phyloP scores from a whole-genome alignment of 208 protist genomes.

The Wallacemonas collosoma region DNA sequence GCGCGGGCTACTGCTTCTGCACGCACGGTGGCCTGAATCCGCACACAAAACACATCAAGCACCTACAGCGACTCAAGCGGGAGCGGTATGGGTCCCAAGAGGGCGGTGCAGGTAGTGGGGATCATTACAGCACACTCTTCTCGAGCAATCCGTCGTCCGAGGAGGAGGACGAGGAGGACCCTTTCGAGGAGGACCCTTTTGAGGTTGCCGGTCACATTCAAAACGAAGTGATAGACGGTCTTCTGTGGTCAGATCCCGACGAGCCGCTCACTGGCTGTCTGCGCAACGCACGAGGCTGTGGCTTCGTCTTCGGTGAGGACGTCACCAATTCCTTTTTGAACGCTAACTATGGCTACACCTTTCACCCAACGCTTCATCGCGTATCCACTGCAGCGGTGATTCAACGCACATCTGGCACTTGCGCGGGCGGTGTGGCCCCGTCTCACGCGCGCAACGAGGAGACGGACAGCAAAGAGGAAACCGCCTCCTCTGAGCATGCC shows the following conservation, averaged over 20 bases:
- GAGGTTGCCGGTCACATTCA: conserved; percentile 49
- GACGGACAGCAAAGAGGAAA: conserved; percentile 11
- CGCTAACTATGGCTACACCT: conserved; percentile 53
- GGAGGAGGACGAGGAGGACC: conserved; percentile 2
- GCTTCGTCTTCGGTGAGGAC: conserved; percentile 78
- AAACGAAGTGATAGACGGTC: conserved; percentile 97
- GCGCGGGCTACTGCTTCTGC: conserved; percentile 80
- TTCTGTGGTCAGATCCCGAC: conserved; percentile 99
- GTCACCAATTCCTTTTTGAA: conserved; percentile 71
- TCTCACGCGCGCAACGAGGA: neutral
- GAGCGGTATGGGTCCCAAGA: conserved; percentile 59
- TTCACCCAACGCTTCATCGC: conserved; percentile 29
- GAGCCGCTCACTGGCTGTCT: conserved; percentile 60
- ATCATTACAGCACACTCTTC: conserved; percentile 14
- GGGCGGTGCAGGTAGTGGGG: conserved; percentile 18
- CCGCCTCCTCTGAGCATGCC: neutral
- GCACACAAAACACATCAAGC: conserved; percentile 44
- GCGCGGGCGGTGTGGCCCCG: too few species aligned
- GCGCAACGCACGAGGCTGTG: conserved; percentile 65
- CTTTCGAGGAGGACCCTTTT: neutral
- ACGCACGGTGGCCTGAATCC: conserved; percentile 85
- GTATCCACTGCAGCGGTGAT: neutral
- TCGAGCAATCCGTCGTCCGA: conserved; percentile 1
- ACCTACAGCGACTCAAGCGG: conserved; percentile 50
- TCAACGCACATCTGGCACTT: neutral